Evolutionary conservation across 306 rosid genomes (phyloP).

Genomic region (Chamaecrista fasciculata): DNA sequence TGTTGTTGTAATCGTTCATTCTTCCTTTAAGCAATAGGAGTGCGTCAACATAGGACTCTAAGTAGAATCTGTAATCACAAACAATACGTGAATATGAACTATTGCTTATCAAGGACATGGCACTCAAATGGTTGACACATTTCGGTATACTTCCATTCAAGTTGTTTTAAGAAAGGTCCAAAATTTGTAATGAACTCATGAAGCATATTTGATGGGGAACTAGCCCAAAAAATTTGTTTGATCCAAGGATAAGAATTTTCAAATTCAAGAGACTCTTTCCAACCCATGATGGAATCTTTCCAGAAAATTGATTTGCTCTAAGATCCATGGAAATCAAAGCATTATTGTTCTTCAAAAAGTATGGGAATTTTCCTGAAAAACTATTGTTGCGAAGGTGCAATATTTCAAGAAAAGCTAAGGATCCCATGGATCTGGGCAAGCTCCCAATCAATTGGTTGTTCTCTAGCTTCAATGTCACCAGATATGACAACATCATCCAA

Average conservation of each 20-base stretch:
- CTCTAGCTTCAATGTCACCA: neutral
- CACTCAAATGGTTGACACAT: too few species aligned
- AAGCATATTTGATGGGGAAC: too few species aligned
- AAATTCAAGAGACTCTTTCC: slow-evolving; percentile 18
- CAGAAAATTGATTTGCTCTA: neutral
- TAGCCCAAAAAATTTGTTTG: slow-evolving; percentile 22
- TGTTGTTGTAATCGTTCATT: too few species aligned
- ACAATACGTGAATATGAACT: too few species aligned
- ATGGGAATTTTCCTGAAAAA: neutral
- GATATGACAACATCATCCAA: slow-evolving; percentile 5
- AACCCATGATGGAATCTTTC: slow-evolving; percentile 9
- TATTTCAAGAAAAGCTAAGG: neutral
- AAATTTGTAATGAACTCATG: too few species aligned
- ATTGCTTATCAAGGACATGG: too few species aligned
- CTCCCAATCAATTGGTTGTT: neutral
- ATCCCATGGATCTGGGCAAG: neutral
- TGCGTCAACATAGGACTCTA: too few species aligned
- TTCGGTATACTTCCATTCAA: too few species aligned
- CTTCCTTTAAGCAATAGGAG: too few species aligned
- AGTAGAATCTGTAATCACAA: too few species aligned
- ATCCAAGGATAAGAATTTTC: slow-evolving; percentile 22
- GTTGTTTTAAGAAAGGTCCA: too few species aligned
- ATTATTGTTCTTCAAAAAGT: neutral
- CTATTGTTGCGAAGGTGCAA: neutral
- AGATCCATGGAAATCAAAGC: neutral